Base-by-base conservation (phyloP, 305 asterid species). In the Andrographis paniculata region DNA sequence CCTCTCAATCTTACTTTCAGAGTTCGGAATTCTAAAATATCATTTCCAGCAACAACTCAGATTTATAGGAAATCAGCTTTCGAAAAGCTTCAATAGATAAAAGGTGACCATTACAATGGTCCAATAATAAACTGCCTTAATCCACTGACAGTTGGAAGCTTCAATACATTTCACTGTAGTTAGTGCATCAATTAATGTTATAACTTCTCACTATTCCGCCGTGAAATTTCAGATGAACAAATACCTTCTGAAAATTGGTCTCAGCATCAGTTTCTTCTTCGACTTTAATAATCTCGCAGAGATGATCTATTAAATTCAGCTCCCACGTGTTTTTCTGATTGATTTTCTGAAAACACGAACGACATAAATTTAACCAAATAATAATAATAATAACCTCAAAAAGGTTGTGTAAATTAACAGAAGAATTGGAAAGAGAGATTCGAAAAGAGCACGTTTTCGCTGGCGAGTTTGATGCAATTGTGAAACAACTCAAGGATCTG, bases 271-370 rank as follows among this genome's bases (percentile, higher is more conserved):
- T 75, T 56, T 78, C 99, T 58, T 83, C 95, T 62, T 75, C 95
- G 30, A 78, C 95, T 70, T 71, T 81, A 40, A 84, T 62, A 35
- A 92, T 72, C 50, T 92, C 95, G 59, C 82, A 62, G 48, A 92
- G 80, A 69, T 87, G 95, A 58, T 79, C 96, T 18, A 87, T 87
- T 73, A 92, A 63, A 66, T 70, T 78, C 63, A 92, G 87, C 80
- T 87, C 99, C 99, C 99, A 92, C 0, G 96, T 87, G 48, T 91
- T 91, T 72, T 83, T 91, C 75, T 87, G 99, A 61, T 75, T 87
- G 48, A 87, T 91, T 84, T 87, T 91, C 99, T 87, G 93, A 56
- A 52, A 54, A 19, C 50, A 55, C 17, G 7, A 33, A 48, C 42
- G 33, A 17, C 23, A 58, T n/a, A n/a, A n/a, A n/a, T n/a, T n/a